Base-by-base conservation (phyloP, 441 rosid genomes). In the Jatropha multifida region DNA sequence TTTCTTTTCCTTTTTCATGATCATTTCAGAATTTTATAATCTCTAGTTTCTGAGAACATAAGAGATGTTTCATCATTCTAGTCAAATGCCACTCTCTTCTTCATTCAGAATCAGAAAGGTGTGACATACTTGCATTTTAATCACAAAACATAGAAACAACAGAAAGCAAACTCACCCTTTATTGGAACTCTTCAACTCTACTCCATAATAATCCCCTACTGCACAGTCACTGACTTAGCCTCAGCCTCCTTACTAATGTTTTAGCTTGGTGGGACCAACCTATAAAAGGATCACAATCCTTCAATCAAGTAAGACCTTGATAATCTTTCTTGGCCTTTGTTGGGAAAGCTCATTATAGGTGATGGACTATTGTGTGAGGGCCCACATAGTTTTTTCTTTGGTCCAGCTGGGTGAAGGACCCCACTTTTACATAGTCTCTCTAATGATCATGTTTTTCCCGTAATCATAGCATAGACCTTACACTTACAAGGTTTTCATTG, bases 391-490 rank as follows among this genome's bases (percentile, higher is more conserved):
- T 69, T 66, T 23, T 54, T 71, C 65, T 74, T 55, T 75, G 68
- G 63, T 86, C 85, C 89, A 86, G 83, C 85, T 84, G 73, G 76
- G 48, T 7, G 58, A 56, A 49, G 78, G 81, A 69, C 80, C 83
- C 80, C 81, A 73, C 80, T 55, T 71, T n/a, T 71, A 0, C 32
- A 32, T 67, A 52, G 83, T 75, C 80, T 26, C 64, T 72, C 77
- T 77, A 79, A 74, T 73, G 70, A 81, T 77, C 84, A 76, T 75
- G 78, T 72, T 69, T 65, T 81, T 71, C 86, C 81, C 80, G 61
- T 68, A 80, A 86, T 79, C 76, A 82, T 71, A 54, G 60, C 83
- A 44, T 71, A 17, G 18, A 7, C 70, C 69, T 60, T 68, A 26
- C 52, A 32, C 7, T 0, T n/a, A 62, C 7, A 73, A 14, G 59